Evolutionary conservation across 2,329 filamentous ascomycete species (phyloP), one percentile per base, ranked within the genome.

Genomic region (Torrubiellomyces zombiae): DNA sequence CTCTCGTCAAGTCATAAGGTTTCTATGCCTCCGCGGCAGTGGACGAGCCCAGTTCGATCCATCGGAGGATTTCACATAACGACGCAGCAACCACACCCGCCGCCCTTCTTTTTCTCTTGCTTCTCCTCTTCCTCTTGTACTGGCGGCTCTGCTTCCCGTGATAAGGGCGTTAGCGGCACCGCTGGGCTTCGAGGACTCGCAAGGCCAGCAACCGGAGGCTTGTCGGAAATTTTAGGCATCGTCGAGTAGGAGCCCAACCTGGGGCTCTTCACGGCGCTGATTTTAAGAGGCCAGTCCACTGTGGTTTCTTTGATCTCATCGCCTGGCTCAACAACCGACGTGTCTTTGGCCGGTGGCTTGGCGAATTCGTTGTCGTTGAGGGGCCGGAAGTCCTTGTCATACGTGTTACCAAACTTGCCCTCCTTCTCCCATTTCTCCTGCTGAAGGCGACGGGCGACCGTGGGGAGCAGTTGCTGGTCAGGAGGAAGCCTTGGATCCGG

Each of bases 371-470:
- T 67, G 24, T 78, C 67, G 18, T 79, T 89, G 33, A 95, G 56
- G 5, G 85, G 75, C 11, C 78, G 72, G 53, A 94, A 89, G 31
- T 92, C 75, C 33, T 72, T 79, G 52, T 93, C 85, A 45, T 93
- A 94, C 14, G 76, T 63, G 30, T 70, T 80, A 4, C 82, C 82
- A 34, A 81, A 79, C 35, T 80, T 82, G 34, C 85, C 85, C 48
- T 94, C 81, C 38, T 74, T 79, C 51, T 91, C 83, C 85, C 83
- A 94, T 48, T 86, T 80, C 49, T 94, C 83, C 54, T 94, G 86
- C 48, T 89, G 80, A 49, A 95, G 64, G 28, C 81, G 68, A 41
- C 77, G 82, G 9, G 89, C 89, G 33, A 95, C 83, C 0, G 89
- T 95, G 1, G 89, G 89, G 8, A 98, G 69, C 26, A 98, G 73